Conservation (phyloP, 2,329 filamentous ascomycete species). For the Capronia coronata region DNA sequence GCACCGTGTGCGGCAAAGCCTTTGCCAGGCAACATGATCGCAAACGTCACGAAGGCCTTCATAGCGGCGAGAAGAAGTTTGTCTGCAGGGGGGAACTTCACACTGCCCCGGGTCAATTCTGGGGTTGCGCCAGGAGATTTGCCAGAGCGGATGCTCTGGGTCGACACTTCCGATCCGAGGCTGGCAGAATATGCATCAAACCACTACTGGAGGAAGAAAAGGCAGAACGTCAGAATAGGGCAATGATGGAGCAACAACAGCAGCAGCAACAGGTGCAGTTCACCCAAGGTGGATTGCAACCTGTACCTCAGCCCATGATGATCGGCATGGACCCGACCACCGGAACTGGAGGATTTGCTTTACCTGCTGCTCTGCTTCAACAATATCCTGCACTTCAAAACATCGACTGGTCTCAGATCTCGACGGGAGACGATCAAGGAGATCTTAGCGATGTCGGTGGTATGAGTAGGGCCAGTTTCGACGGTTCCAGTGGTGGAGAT, state of each 20-base stretch:
- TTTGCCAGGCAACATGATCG: slow-evolving; percentile 96
- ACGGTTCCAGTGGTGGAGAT: slow-evolving; percentile 63
- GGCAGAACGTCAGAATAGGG: slow-evolving; percentile 66
- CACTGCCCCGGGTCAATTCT: slow-evolving; percentile 58
- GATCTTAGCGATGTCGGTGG: slow-evolving; percentile 59
- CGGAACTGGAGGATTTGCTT: slow-evolving; percentile 54
- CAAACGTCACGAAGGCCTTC: slow-evolving; percentile 91
- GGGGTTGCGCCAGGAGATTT: slow-evolving; percentile 90
- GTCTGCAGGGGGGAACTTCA: slow-evolving; percentile 90
- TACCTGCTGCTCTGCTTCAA: slow-evolving; percentile 81
- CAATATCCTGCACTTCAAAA: slow-evolving; percentile 92
- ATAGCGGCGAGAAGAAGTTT: slow-evolving; percentile 98
- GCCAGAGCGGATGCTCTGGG: slow-evolving; percentile 92
- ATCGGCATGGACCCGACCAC: slow-evolving; percentile 54
- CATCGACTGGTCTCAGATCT: slow-evolving; percentile 75
- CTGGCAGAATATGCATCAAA: slow-evolving; percentile 92
- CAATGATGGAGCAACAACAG: slow-evolving; percentile 66
- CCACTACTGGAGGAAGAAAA: slow-evolving; percentile 95
- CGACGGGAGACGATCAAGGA: slow-evolving; percentile 56
- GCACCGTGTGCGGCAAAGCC: slow-evolving; percentile 92
- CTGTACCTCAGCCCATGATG: slow-evolving; percentile 51
- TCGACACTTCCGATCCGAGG: slow-evolving; percentile 90
- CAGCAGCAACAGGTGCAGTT: slow-evolving; percentile 50
- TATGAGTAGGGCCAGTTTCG: slow-evolving; percentile 75
- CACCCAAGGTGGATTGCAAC: slow-evolving; percentile 45